Evolutionary conservation across 1,139 yeast species (phyloP).

Genomic region (Saccharomyces hybrid): DNA sequence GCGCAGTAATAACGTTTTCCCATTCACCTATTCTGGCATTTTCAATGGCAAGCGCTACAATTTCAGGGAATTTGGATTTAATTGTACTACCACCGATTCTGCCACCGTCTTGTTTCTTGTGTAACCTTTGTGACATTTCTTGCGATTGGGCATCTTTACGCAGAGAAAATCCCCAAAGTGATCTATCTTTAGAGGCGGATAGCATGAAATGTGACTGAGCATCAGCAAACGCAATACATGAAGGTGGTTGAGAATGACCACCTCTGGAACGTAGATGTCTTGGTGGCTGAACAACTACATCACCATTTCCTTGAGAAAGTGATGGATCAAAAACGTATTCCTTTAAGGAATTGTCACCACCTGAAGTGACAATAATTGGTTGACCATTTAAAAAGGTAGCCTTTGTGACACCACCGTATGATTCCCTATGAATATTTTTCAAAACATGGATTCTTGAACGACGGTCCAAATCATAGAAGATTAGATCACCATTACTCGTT

Average conservation of each 20-base stretch:
- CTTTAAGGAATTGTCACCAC: conserved; percentile 83
- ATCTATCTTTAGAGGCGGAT: conserved; percentile 79
- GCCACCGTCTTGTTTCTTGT: conserved; percentile 47
- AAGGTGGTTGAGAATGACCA: conserved; percentile 92
- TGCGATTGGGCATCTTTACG: conserved; percentile 96
- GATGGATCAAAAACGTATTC: conserved; percentile 94
- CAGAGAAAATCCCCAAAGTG: conserved; percentile 86
- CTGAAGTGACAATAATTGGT: conserved; percentile 83
- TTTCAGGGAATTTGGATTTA: conserved; percentile 63
- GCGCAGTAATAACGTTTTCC: conserved; percentile 93
- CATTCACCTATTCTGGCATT: conserved; percentile 81
- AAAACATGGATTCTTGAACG: conserved; percentile 68
- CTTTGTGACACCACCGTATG: conserved; percentile 72
- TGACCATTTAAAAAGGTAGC: conserved; percentile 82
- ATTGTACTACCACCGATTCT: conserved; percentile 50
- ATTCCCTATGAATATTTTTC: conserved; percentile 64
- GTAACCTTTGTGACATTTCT: conserved; percentile 75
- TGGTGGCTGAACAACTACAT: conserved; percentile 70
- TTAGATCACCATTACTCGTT: conserved; percentile 70
- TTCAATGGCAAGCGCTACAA: conserved; percentile 64
- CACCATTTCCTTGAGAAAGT: conserved; percentile 54
- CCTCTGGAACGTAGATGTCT: conserved; percentile 89
- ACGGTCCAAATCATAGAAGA: conserved; percentile 73
- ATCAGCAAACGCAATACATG: conserved; percentile 68
- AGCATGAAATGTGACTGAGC: conserved; percentile 74